Base-by-base conservation (phyloP, 1,139 yeast genomes). In the Kluyveromyces sp. region DNA sequence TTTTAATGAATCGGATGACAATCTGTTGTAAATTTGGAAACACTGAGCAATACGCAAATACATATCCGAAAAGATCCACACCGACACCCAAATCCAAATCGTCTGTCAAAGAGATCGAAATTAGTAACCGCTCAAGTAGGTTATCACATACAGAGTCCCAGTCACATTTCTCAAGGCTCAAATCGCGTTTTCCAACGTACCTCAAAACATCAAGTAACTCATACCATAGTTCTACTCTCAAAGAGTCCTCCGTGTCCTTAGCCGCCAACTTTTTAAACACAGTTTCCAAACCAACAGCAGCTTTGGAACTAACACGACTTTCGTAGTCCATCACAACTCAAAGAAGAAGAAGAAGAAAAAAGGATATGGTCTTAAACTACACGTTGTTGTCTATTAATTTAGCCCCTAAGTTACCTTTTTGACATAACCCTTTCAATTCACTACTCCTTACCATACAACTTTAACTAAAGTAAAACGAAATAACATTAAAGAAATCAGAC, bases 1-100 rank as follows among this genome's bases (percentile, higher is more conserved):
- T 4, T 7, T 37, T 33, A 25, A 52, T 41, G 10, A 54, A 49
- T 4, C 41, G 43, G 4, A 41, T 37, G 7, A 54, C 51, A 28
- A 56, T 39, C n/a, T 44, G 45, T 21, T 53, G 53, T 33, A 57
- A 46, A 30, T 34, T 45, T 7, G 42, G 46, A 32, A 46, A 48
- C 29, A 54, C 51, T 3, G 59, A 55, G 37, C 54, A 56, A 35
- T 52, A 53, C n/a, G 61, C 60, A 38, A 56, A 38, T 29, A 53
- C 45, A 4, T 50, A 42, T 3, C 57, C 57, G 25, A 51, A 48
- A 15, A 56, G 34, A 39, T 50, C 52, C n/a, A 48, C 27, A 15
- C 43, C 31, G 21, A 48, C 27, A 15, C 43, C 31, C 26, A 31
- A 45, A n/a, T 4, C 7, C 6, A 37, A 7, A 4, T 33, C 45